These are phyloP conservation scores for Colletotrichum sidae DNA, from an alignment of 2,329 filamentous ascomycete species.

Conservation along the genomic window DNA sequence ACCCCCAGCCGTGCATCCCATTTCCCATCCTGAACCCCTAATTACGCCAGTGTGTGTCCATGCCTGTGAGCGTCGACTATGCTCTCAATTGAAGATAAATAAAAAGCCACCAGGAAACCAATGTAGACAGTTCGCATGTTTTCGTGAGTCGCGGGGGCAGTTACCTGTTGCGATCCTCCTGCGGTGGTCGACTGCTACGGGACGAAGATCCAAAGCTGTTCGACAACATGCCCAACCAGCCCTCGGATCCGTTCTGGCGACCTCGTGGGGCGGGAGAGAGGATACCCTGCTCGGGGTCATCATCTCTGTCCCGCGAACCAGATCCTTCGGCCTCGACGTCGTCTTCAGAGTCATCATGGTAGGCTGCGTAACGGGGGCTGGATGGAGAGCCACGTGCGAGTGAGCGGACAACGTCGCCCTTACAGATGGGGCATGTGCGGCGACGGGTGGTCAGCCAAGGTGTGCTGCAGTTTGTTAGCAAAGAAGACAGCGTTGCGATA, in stretches of 20 bases:
- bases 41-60: slow-evolving; percentile 27
- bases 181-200: slow-evolving; percentile 26
- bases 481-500: neutral
- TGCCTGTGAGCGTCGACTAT: neutral
- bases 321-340: slow-evolving; percentile 52
- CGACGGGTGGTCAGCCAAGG: slow-evolving; percentile 96
- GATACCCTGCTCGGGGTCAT: slow-evolving; percentile 59
- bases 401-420: slow-evolving; percentile 89
- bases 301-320: slow-evolving; percentile 45
- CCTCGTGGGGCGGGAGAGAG: slow-evolving; percentile 40
- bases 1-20: slow-evolving; percentile 30
- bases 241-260: slow-evolving; percentile 43
- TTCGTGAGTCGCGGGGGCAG: neutral
- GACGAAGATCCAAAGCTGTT: slow-evolving; percentile 39
- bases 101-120: slow-evolving; percentile 5
- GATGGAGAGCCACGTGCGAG: slow-evolving; percentile 67
- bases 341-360: slow-evolving; percentile 64
- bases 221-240: slow-evolving; percentile 54
- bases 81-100: neutral
- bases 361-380: slow-evolving; percentile 65
- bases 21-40: slow-evolving; percentile 11
- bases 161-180: slow-evolving; percentile 34
- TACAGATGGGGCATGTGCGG: slow-evolving; percentile 98
- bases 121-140: slow-evolving; percentile 13
- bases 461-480: slow-evolving; percentile 68